phyloP scores from a whole-genome alignment of 2,329 filamentous ascomycete genomes.

The Xylaria sp. region DNA sequence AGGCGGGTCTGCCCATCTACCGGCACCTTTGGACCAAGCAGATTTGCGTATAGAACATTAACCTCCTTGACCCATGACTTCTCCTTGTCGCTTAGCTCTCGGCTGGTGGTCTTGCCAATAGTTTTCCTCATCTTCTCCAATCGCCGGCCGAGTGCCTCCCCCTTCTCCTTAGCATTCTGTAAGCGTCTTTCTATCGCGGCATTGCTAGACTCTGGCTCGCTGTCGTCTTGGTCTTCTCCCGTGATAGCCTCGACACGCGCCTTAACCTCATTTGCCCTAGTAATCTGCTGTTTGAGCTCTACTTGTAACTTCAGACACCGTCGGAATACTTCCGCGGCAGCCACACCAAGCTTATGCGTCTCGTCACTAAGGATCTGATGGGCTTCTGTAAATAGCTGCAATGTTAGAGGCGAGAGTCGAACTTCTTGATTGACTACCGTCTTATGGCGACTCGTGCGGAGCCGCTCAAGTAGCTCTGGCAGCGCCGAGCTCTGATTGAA shows the following conservation, averaged over 20 bases:
- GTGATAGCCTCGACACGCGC: conserved; percentile 68
- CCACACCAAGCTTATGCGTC: conserved; percentile 68
- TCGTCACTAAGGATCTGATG: conserved; percentile 73
- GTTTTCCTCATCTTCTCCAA: conserved; percentile 51
- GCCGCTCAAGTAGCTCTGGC: conserved; percentile 56
- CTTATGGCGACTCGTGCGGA: conserved; percentile 63
- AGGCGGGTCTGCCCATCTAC: conserved; percentile 41
- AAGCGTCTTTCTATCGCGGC: conserved; percentile 60
- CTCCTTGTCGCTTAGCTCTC: conserved; percentile 66
- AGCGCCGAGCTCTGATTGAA: conserved; percentile 62
- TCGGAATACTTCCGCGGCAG: conserved; percentile 73
- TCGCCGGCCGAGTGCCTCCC: conserved; percentile 51
- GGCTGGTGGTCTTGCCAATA: conserved; percentile 49
- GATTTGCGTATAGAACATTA: conserved; percentile 42
- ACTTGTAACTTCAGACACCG: conserved; percentile 68
- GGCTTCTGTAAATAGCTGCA: conserved; percentile 71
- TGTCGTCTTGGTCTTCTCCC: conserved; percentile 57
- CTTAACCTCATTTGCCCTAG: conserved; percentile 66
- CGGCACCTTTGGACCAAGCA: conserved; percentile 42
- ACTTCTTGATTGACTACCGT: conserved; percentile 68
- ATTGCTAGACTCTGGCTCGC: conserved; percentile 55
- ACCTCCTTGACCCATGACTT: conserved; percentile 53
- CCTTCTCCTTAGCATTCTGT: conserved; percentile 49
- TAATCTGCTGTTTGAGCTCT: conserved; percentile 69
- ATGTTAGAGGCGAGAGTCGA: conserved; percentile 68